Percentiles rank a stretch among this genome's conserved stretches.
phyloP scores from a whole-genome alignment of 1,284 basidiomycete genomes.

The Cystobasidium slooffiae region DNA sequence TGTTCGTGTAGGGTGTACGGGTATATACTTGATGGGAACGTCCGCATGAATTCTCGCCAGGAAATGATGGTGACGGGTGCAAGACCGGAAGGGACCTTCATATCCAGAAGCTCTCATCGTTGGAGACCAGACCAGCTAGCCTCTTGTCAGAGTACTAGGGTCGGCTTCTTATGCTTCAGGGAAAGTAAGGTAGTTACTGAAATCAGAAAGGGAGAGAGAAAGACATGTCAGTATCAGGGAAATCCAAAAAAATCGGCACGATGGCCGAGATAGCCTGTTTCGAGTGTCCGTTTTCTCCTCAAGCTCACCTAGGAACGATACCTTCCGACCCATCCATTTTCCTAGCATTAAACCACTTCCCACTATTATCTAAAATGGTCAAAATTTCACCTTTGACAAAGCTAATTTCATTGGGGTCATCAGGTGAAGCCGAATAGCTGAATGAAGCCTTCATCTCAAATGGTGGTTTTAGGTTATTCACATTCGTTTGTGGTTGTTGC shows the following conservation, averaged over 20 bases:
- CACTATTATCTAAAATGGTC: conserved; percentile 87
- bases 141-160: neutral
- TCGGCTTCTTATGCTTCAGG: neutral
- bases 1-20: too few species aligned
- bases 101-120: too few species aligned
- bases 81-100: too few species aligned
- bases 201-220: neutral
- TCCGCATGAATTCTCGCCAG: too few species aligned
- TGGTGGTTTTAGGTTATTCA: conserved; percentile 30
- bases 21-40: too few species aligned
- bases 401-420: conserved; percentile 95
- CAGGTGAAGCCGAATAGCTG: conserved; percentile 84
- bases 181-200: conserved; percentile 22
- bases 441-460: conserved; percentile 82
- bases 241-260: too few species aligned
- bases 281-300: neutral
- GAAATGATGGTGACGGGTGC: too few species aligned
- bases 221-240: neutral
- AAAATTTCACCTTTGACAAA: conserved; percentile 92
- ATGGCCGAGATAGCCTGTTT: too few species aligned
- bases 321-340: conserved; percentile 80
- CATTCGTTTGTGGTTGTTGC: neutral
- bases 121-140: conserved; percentile 6
- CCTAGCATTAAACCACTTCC: conserved; percentile 66
- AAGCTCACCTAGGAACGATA: conserved; percentile 61